Evolutionary conservation across 305 asterid species (phyloP).

Genomic region (Galium porrigens): DNA sequence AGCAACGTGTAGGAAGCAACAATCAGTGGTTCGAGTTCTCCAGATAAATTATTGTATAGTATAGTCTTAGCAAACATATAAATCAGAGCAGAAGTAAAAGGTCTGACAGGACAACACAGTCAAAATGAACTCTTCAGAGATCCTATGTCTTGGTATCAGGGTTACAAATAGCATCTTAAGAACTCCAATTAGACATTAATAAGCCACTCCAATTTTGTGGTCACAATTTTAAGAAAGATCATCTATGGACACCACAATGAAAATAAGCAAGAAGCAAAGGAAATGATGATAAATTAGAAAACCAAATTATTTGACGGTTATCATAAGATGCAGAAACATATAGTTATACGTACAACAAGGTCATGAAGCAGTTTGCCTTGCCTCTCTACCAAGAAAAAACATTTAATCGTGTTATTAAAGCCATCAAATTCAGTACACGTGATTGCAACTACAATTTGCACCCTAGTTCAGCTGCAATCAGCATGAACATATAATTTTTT

Average conservation of each 20-base stretch:
- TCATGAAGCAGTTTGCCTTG: slow-evolving; percentile 2
- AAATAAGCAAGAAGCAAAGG: not conserved
- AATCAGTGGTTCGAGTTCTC: not conserved
- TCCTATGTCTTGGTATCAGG: not conserved
- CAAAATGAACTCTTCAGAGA: not conserved
- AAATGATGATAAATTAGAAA: not conserved
- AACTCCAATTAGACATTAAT: not conserved
- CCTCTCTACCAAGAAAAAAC: not conserved
- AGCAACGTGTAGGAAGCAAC: not conserved
- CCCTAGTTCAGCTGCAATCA: not conserved
- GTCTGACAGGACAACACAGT: not conserved
- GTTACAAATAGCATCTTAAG: not conserved
- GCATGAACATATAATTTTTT: not conserved
- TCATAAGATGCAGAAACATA: not conserved
- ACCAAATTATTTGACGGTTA: not conserved
- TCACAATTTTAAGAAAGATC: no score
- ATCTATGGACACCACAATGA: not conserved
- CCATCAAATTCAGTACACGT: not conserved
- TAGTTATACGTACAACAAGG: not conserved
- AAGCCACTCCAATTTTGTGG: not conserved
- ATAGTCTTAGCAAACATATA: not conserved
- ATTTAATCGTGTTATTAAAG: not conserved
- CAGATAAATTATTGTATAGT: not conserved
- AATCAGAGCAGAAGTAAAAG: not conserved
- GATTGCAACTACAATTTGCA: not conserved